phyloP scores from a whole-genome alignment of 345 rosid genomes.

The Limnanthes douglasii region DNA sequence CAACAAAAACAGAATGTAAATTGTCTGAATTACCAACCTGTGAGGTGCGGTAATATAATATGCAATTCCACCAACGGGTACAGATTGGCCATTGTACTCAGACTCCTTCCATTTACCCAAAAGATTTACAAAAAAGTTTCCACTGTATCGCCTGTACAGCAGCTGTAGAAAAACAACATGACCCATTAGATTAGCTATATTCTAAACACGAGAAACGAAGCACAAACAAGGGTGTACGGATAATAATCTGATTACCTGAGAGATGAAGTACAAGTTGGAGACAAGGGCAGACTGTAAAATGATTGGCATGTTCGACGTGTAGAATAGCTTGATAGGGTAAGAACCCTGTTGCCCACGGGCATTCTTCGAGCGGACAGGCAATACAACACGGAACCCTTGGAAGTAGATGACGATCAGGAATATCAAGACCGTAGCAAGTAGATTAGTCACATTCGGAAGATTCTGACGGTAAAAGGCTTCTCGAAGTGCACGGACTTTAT shows the following conservation, averaged over 20 bases:
- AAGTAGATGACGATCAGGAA: conserved; percentile 53
- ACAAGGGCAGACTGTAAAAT: conserved; percentile 73
- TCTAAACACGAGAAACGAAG: too few relatives aligned
- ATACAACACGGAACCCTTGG: conserved; percentile 65
- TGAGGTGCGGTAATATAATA: conserved; percentile 62
- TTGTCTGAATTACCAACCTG: conserved; percentile 19
- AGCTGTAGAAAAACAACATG: conserved; percentile 24
- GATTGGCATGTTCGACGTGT: conserved; percentile 80
- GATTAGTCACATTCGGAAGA: conserved; percentile 62
- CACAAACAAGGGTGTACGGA: background rate
- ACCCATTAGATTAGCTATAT: too few relatives aligned
- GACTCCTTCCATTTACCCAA: conserved; percentile 66
- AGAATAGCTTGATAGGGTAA: conserved; percentile 63
- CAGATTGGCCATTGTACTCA: conserved; percentile 57
- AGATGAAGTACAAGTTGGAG: conserved; percentile 52
- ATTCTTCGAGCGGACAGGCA: conserved; percentile 63
- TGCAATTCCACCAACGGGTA: conserved; percentile 66
- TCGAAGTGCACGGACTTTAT: conserved; percentile 50
- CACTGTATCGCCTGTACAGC: conserved; percentile 49
- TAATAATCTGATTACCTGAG: conserved; percentile 28
- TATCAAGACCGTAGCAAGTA: conserved; percentile 53
- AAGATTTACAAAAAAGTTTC: conserved; percentile 54
- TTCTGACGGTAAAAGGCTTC: conserved; percentile 67
- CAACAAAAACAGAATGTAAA: background rate
- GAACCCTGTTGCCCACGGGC: conserved; percentile 72